Conservation (phyloP, 768 basidiomycete species). For the Suillus decipiens region DNA sequence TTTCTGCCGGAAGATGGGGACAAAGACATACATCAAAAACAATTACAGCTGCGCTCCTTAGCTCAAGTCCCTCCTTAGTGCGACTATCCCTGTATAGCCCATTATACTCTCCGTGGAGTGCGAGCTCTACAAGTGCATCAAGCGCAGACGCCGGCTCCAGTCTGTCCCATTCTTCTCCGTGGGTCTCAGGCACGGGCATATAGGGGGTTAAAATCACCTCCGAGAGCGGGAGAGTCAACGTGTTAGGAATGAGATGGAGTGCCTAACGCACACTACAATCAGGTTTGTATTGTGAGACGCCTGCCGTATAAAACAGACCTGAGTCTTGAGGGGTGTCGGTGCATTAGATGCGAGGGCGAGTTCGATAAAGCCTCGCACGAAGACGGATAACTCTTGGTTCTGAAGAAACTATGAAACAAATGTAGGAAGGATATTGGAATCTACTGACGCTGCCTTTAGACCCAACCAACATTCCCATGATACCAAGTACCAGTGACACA, state of each 20-base stretch:
- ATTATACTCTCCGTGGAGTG: constrained; percentile 87
- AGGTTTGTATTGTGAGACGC: constrained; percentile 16
- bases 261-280: constrained; percentile 41
- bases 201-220: constrained; percentile 71
- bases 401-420: constrained; percentile 23
- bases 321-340: constrained; percentile 83
- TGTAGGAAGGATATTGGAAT: constrained; percentile 9
- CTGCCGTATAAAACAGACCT: constrained; percentile 45
- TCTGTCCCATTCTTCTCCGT: constrained; percentile 93
- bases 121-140: constrained; percentile 79
- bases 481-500: constrained; percentile 72
- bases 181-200: constrained; percentile 76
- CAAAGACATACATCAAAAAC: constrained; percentile 76
- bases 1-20: not conserved
- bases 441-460: constrained; percentile 65
- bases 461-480: constrained; percentile 85
- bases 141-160: constrained; percentile 79
- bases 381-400: constrained; percentile 59
- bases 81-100: constrained; percentile 60
- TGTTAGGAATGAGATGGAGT: constrained; percentile 57
- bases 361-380: constrained; percentile 81
- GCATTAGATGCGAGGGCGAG: constrained; percentile 92
- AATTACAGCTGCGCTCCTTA: constrained; percentile 73
- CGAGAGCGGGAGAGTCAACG: constrained; percentile 61
- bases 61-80: constrained; percentile 65